A percentile compares a stretch with the other conserved stretches of the same genome.
Evolutionary conservation across 805 yeast species (phyloP).

Genomic region (Sugiyamaella floridensis): DNA sequence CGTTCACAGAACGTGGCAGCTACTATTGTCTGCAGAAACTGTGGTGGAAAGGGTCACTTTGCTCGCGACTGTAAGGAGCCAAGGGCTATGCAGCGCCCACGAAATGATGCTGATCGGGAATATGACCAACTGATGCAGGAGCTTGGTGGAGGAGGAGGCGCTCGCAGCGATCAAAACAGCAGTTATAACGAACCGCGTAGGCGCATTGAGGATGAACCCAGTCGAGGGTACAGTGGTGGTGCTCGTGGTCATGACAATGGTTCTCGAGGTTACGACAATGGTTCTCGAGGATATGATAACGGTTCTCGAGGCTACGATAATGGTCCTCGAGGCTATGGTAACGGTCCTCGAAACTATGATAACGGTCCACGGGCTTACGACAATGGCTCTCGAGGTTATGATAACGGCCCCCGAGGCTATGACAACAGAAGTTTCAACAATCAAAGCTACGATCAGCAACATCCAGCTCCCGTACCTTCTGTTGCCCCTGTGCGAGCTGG

Average conservation of each 20-base stretch:
- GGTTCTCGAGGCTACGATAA: not conserved
- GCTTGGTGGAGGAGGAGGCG: conserved; percentile 32
- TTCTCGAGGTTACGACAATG: not conserved
- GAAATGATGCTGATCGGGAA: conserved; percentile 39
- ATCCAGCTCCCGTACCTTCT: conserved; percentile 2
- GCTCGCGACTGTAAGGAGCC: conserved; percentile 73
- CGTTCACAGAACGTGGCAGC: conserved; percentile 41
- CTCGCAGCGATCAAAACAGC: not conserved
- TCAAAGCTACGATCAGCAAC: not conserved
- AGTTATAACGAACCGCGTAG: not conserved
- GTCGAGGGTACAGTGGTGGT: not conserved
- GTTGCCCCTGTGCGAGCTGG: conserved; percentile 6
- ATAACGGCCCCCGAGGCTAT: not conserved
- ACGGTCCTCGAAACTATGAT: not conserved
- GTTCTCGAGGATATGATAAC: not conserved
- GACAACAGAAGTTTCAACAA: not conserved
- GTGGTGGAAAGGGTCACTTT: conserved; percentile 81
- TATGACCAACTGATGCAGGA: conserved; percentile 47
- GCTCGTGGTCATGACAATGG: not conserved
- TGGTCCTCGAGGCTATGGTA: not conserved
- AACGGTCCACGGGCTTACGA: not conserved
- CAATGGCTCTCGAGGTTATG: not conserved
- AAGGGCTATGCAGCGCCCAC: conserved; percentile 8
- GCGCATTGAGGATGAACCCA: not conserved
- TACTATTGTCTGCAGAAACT: conserved; percentile 60